Conservation (phyloP, 2,329 filamentous ascomycete genomes). For the Microdochium trichocladiopsis region DNA sequence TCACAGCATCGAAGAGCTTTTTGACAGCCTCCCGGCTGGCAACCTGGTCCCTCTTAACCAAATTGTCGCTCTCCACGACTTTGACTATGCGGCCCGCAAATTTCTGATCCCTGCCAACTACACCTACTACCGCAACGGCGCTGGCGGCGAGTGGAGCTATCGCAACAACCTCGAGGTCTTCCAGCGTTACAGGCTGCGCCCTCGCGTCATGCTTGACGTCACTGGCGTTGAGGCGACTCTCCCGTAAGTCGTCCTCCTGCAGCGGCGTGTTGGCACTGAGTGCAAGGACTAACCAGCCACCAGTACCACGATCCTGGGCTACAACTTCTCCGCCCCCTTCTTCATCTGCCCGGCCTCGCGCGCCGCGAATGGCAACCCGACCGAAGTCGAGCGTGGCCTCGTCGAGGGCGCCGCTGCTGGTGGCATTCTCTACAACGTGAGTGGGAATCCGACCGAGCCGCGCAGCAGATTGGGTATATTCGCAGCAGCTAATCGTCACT, state of each 20-base stretch:
- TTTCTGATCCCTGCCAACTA: constrained; percentile 38
- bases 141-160: constrained; percentile 48
- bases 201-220: constrained; percentile 43
- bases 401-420: constrained; percentile 39
- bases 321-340: constrained; percentile 47
- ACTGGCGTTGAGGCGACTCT: constrained; percentile 31
- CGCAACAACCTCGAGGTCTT: constrained; percentile 50
- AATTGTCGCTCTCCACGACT: constrained; percentile 44
- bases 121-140: constrained; percentile 51
- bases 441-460: too few species aligned
- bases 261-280: background rate
- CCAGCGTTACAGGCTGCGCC: constrained; percentile 38
- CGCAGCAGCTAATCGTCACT: background rate
- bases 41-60: constrained; percentile 32
- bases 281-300: constrained; percentile 7
- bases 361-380: constrained; percentile 32
- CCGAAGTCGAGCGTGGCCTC: constrained; percentile 39
- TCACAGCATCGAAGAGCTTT: constrained; percentile 17
- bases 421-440: constrained; percentile 41
- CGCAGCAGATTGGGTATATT: too few species aligned
- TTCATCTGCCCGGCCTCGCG: constrained; percentile 44
- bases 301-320: constrained; percentile 41
- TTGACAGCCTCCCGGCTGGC: constrained; percentile 22
- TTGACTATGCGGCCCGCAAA: constrained; percentile 43
- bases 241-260: constrained; percentile 10